phyloP scores from a whole-genome alignment of 192 early-diverging fungal species.

The Chytriomyces confervae region DNA sequence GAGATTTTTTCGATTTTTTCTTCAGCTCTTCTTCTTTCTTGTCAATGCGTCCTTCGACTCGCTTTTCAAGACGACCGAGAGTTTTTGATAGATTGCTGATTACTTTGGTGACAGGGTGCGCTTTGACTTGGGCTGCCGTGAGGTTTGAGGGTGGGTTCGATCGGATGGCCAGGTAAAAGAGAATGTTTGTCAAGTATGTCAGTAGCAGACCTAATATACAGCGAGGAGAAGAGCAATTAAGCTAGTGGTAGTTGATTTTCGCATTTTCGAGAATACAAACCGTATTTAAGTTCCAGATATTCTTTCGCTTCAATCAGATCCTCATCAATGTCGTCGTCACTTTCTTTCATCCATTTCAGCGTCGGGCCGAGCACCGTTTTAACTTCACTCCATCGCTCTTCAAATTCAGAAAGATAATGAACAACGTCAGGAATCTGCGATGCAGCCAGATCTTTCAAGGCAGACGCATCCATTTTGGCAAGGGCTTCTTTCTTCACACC shows the following conservation, averaged over 20 bases:
- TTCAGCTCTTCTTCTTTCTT: constrained; percentile 48
- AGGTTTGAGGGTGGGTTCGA: constrained; percentile 61
- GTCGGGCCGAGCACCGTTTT: constrained; percentile 39
- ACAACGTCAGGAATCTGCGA: constrained; percentile 46
- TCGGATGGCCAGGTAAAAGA: constrained; percentile 79
- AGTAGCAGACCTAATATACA: constrained; percentile 52
- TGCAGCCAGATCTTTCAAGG: constrained; percentile 34
- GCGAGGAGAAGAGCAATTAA: neutral
- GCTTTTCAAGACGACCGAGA: constrained; percentile 71
- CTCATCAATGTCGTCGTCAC: neutral
- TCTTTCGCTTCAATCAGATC: constrained; percentile 33
- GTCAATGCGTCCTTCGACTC: constrained; percentile 58
- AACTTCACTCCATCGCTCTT: constrained; percentile 45
- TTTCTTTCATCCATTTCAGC: constrained; percentile 40
- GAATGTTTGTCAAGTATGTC: constrained; percentile 87
- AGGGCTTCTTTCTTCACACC: constrained; percentile 35
- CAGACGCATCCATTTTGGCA: constrained; percentile 31
- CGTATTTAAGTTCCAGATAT: constrained; percentile 50
- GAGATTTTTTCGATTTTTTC: neutral
- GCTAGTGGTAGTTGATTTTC: neutral
- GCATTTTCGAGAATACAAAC: constrained; percentile 23
- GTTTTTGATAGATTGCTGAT: constrained; percentile 76
- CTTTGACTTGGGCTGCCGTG: constrained; percentile 57
- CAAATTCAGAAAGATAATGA: constrained; percentile 37
- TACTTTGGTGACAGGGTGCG: constrained; percentile 83